phyloP scores from a whole-genome alignment of 2,329 filamentous ascomycete genomes.

The Cercospora zeina region DNA sequence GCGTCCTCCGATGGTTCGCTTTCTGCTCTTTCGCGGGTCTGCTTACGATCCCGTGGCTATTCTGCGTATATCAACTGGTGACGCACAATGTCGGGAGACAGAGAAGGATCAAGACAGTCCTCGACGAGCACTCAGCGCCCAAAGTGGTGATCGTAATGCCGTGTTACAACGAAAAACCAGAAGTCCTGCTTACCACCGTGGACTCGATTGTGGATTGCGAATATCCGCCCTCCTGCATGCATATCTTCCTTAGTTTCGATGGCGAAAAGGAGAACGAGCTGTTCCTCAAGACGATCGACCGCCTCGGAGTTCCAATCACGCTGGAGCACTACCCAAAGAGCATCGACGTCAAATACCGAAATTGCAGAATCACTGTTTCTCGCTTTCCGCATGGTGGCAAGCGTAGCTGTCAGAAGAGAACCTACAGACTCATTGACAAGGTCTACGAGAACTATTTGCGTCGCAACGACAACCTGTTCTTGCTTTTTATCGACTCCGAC shows the following conservation, averaged over 20 bases:
- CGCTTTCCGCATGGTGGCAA: slow-evolving; percentile 93
- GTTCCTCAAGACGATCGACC: slow-evolving; percentile 81
- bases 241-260: slow-evolving; percentile 94
- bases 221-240: slow-evolving; percentile 87
- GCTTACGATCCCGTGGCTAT: slow-evolving; percentile 84
- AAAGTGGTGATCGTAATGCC: slow-evolving; percentile 98
- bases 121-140: slow-evolving; percentile 82
- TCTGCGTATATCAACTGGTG: slow-evolving; percentile 88
- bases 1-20: slow-evolving; percentile 84
- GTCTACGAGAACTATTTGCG: slow-evolving; percentile 86
- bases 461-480: slow-evolving; percentile 86
- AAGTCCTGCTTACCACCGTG: slow-evolving; percentile 78
- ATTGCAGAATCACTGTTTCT: slow-evolving; percentile 83
- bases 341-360: slow-evolving; percentile 84
- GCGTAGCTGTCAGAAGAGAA: slow-evolving; percentile 87
- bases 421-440: slow-evolving; percentile 89
- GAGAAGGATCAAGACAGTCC: slow-evolving; percentile 76
- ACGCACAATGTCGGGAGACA: slow-evolving; percentile 80
- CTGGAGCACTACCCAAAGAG: slow-evolving; percentile 80
- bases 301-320: slow-evolving; percentile 76
- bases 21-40: slow-evolving; percentile 90
- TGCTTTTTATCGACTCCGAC: slow-evolving; percentile 96
- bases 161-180: slow-evolving; percentile 88
- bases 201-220: slow-evolving; percentile 93
- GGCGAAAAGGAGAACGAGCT: slow-evolving; percentile 85